Base-by-base conservation (phyloP, 306 rosid genomes). In the Pachyrhizus erosus region DNA sequence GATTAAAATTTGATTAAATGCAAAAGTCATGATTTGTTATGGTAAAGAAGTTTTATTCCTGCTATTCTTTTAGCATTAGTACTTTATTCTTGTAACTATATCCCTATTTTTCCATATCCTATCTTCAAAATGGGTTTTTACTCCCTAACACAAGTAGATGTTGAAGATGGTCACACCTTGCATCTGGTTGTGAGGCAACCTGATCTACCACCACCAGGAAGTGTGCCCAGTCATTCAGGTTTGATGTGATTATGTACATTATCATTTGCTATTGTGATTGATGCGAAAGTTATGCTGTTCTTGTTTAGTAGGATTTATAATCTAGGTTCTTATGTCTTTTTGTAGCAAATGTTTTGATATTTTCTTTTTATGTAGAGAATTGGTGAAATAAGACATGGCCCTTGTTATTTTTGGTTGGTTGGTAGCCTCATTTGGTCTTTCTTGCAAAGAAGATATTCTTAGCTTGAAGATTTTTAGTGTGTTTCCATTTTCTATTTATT, bases 161-260 rank as follows among this genome's bases (percentile, higher is more conserved):
- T 96, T 83, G 99, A 96, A 86, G 99, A 96, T 85, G 99, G 99
- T 79, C 98, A 96, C 83, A 96, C 99, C 86, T 91, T 96, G 87
- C 99, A 94, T 88, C 31, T 96, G 93, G 98, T 96, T 84, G 92
- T 85, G 76, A 91, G 99, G 88, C 97, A 96, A 62, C 95, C 98
- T 66, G 67, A 87, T 82, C 88, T 90, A 49, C 85, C 87, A 54
- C 88, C 89, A 21, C 65, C 90, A 4, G 98, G 92, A 84, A 88
- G 88, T 68, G 84, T 89, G 75, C 80, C 82, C 62, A 78, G 78
- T 91, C 84, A 86, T 87, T 81, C 94, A 92, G 99, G 99, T 96
- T 87, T 65, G 75, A 64, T 73, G 51, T 74, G 69, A 72, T 80
- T 61, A 31, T 37, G 23, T 55, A 20, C 52, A 21, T 29, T 17